A percentile compares a stretch with the other conserved stretches of the same genome.
phyloP scores from a whole-genome alignment of 164 flowering plant species.

The Brasenia schreberi region DNA sequence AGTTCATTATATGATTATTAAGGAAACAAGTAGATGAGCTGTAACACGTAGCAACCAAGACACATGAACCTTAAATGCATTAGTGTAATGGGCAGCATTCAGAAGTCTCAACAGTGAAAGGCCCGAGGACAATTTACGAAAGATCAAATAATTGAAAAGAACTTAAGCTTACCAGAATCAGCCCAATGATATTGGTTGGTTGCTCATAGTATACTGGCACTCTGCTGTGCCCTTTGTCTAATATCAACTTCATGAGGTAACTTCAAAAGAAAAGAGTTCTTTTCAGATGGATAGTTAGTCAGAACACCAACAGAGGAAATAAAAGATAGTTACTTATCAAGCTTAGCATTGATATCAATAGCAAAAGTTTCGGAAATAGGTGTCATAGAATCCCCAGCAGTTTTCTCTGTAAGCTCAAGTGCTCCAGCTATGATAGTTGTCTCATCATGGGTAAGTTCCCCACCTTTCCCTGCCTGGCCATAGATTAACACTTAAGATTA shows the following conservation, averaged over 20 bases:
- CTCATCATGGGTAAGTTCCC: slow-evolving; percentile 93
- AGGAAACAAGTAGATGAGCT: too few relatives aligned
- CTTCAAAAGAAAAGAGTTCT: slow-evolving; percentile 5
- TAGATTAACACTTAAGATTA: neutral
- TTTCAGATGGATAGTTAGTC: neutral
- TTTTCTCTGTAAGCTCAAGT: slow-evolving; percentile 74
- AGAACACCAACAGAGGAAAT: neutral
- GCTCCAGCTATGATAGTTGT: slow-evolving; percentile 99
- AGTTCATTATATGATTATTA: too few relatives aligned
- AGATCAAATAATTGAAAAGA: neutral
- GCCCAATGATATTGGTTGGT: slow-evolving; percentile 81
- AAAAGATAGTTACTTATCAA: slow-evolving; percentile 22
- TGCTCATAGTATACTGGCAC: slow-evolving; percentile 91
- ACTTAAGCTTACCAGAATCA: slow-evolving; percentile 47
- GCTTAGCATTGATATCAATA: slow-evolving; percentile 67
- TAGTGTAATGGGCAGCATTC: too few relatives aligned
- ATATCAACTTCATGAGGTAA: slow-evolving; percentile 35
- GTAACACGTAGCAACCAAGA: too few relatives aligned
- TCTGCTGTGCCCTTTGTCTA: slow-evolving; percentile 84
- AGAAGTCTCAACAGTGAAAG: too few relatives aligned
- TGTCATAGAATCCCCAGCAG: slow-evolving; percentile 91
- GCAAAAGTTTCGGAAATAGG: slow-evolving; percentile 81
- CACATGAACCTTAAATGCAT: too few relatives aligned
- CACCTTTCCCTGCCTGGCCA: slow-evolving; percentile 95
- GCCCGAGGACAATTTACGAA: neutral